Conservation (phyloP, 202 grass and related monocot species). For the Setaria italica region DNA sequence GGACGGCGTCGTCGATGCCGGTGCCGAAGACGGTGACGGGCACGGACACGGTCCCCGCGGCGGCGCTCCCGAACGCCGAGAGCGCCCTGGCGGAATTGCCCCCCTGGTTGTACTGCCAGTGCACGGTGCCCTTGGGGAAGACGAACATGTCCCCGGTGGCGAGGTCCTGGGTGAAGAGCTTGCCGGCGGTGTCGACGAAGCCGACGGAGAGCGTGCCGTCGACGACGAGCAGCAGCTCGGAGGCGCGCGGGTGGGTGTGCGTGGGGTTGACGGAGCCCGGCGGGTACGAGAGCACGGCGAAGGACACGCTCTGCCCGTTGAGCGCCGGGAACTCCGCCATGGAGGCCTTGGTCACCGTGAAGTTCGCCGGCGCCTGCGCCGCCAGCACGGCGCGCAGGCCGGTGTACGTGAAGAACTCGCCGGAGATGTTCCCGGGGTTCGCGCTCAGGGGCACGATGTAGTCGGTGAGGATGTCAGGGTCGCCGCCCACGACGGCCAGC, state of each 20-base stretch:
- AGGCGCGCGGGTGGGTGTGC: constrained; percentile 58
- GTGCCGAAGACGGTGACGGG: constrained; percentile 47
- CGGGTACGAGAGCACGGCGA: constrained; percentile 29
- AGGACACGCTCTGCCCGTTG: constrained; percentile 52
- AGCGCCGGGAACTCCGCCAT: constrained; percentile 50
- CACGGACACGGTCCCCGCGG: constrained; percentile 31
- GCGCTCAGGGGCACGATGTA: not conserved
- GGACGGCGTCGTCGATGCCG: constrained; percentile 41
- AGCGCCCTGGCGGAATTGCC: not conserved
- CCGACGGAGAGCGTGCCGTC: constrained; percentile 44
- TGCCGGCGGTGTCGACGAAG: constrained; percentile 46
- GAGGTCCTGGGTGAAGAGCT: constrained; percentile 47
- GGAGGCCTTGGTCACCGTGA: constrained; percentile 44
- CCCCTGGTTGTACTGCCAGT: constrained; percentile 51
- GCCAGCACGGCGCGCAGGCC: not conserved
- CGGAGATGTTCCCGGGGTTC: not conserved
- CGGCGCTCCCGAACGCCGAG: constrained; percentile 51
- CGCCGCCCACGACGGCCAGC: not conserved
- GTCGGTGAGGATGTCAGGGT: constrained; percentile 42
- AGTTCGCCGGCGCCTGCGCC: not conserved
- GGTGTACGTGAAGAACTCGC: constrained; percentile 44
- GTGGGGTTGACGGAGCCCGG: constrained; percentile 47
- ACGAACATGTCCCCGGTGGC: constrained; percentile 50
- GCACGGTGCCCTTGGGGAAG: constrained; percentile 58
- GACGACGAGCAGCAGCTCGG: constrained; percentile 55